Evolutionary conservation across 1,284 basidiomycete species (phyloP).

Genomic region (Fistulinella cinereoalba): DNA sequence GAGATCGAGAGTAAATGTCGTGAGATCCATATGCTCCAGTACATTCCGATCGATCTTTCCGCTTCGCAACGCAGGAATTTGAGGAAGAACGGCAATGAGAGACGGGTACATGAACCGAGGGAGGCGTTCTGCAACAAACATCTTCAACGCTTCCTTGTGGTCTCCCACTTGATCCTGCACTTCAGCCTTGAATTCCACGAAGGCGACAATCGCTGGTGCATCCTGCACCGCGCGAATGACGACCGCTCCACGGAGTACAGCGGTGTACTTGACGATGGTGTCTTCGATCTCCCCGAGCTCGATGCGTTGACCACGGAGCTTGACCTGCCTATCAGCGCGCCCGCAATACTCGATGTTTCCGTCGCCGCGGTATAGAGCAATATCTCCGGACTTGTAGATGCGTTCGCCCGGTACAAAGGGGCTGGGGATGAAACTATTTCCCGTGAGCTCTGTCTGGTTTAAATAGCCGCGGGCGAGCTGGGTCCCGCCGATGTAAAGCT

Average conservation of each 20-base stretch:
- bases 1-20: constrained; percentile 20
- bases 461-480: constrained; percentile 35
- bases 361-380: constrained; percentile 26
- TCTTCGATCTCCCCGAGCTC: constrained; percentile 34
- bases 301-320: constrained; percentile 33
- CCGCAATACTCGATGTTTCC: constrained; percentile 33
- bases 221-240: constrained; percentile 29
- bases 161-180: constrained; percentile 18
- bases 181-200: constrained; percentile 25
- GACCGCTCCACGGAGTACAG: constrained; percentile 21
- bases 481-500: constrained; percentile 32
- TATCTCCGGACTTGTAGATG: constrained; percentile 30
- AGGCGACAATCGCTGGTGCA: constrained; percentile 29
- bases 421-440: constrained; percentile 21
- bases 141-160: constrained; percentile 24
- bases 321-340: constrained; percentile 32
- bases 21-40: constrained; percentile 29
- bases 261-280: constrained; percentile 22
- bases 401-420: constrained; percentile 28
- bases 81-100: constrained; percentile 25
- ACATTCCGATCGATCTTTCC: constrained; percentile 31
- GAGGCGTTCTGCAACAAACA: constrained; percentile 29
- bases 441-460: constrained; percentile 28
- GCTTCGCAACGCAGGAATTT: constrained; percentile 23
- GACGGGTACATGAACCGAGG: constrained; percentile 34